phyloP scores from a whole-genome alignment of 805 yeast species.

The Candida multigemmis region DNA sequence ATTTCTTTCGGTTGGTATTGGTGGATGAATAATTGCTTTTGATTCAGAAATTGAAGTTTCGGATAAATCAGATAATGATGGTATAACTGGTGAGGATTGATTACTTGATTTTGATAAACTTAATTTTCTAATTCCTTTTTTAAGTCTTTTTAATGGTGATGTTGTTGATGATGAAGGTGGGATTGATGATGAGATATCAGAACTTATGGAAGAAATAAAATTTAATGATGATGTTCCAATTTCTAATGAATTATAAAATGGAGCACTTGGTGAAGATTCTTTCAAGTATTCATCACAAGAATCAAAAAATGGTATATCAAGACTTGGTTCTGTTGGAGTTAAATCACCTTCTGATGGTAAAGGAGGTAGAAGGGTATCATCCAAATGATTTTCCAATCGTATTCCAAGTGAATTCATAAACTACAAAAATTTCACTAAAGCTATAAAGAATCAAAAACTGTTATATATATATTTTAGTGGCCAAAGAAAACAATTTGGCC shows the following conservation, averaged over 20 bases:
- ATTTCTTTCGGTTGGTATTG: conserved; percentile 3
- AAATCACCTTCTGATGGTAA: conserved; percentile 14
- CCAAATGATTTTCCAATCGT: conserved; percentile 17
- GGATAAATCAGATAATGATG: conserved; percentile 4
- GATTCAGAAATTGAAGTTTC: conserved; percentile 6
- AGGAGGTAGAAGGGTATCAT: conserved; percentile 18
- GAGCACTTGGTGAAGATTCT: not conserved
- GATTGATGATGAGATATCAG: conserved; percentile 7
- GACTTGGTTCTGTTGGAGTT: no score
- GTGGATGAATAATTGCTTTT: conserved; percentile 5
- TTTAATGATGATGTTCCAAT: not conserved
- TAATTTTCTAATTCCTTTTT: conserved; percentile 29
- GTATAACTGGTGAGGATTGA: not conserved
- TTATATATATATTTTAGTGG: no score
- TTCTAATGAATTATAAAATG: not conserved
- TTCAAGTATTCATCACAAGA: no score
- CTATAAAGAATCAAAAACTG: no score
- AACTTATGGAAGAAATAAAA: conserved; percentile 4
- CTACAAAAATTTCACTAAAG: not conserved
- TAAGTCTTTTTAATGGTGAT: conserved; percentile 26
- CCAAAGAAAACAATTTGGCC: no score
- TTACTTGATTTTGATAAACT: conserved; percentile 10
- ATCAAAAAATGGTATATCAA: no score
- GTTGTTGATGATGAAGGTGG: conserved; percentile 13
- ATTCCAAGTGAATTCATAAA: conserved; percentile 20